Evolutionary conservation across 2,329 filamentous ascomycete species (phyloP).

Genomic region (Trichocomaceae sp.): DNA sequence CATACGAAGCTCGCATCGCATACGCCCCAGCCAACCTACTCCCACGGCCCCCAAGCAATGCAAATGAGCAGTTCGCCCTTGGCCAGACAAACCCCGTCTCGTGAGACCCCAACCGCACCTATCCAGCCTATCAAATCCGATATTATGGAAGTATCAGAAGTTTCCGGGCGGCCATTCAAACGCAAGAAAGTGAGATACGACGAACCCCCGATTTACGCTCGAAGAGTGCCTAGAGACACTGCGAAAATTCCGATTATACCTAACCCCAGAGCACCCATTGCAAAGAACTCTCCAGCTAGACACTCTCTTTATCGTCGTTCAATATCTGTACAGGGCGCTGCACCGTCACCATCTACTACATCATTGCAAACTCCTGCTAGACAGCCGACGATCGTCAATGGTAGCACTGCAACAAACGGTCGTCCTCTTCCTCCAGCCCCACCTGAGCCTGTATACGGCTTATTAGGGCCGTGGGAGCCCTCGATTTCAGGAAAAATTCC

Average conservation of each 20-base stretch:
- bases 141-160: slow-evolving; percentile 1
- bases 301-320: slow-evolving; percentile 17
- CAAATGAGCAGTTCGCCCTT: slow-evolving; percentile 25
- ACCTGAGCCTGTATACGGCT: slow-evolving; percentile 21
- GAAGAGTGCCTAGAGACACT: slow-evolving; percentile 36
- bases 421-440: slow-evolving; percentile 17
- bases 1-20: slow-evolving; percentile 8
- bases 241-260: slow-evolving; percentile 38
- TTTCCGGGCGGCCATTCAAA: slow-evolving; percentile 32
- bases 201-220: slow-evolving; percentile 49
- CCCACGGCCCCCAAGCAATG: slow-evolving; percentile 7
- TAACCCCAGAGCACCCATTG: slow-evolving; percentile 27
- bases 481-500: slow-evolving; percentile 65
- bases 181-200: slow-evolving; percentile 47
- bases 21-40: slow-evolving; percentile 14
- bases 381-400: slow-evolving; percentile 20
- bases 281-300: slow-evolving; percentile 25
- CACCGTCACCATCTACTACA: slow-evolving; percentile 16
- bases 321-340: slow-evolving; percentile 1
- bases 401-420: slow-evolving; percentile 24
- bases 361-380: slow-evolving; percentile 16
- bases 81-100: slow-evolving; percentile 15
- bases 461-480: slow-evolving; percentile 43
- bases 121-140: slow-evolving; percentile 22
- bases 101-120: slow-evolving; percentile 15